Evolutionary conservation across 805 yeast genomes (phyloP).

Genomic region (Danielia oregonensis): DNA sequence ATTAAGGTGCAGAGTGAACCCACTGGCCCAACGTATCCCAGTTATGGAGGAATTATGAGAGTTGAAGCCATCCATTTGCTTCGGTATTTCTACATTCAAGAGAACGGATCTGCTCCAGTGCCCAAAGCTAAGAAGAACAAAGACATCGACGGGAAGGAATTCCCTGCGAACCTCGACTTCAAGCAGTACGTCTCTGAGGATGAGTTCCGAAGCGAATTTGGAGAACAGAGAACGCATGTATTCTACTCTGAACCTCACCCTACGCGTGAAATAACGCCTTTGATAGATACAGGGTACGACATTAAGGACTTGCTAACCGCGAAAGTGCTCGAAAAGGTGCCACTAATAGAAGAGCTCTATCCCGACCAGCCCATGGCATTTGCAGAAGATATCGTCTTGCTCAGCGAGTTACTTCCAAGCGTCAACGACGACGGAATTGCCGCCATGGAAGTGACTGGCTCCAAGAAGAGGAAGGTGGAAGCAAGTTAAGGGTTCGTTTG

Average conservation of each 20-base stretch:
- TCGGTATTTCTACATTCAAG: constrained; percentile 79
- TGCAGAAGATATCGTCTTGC: background rate
- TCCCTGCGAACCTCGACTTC: constrained; percentile 58
- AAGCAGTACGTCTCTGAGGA: constrained; percentile 45
- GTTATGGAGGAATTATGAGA: constrained; percentile 74
- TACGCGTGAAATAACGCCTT: constrained; percentile 11
- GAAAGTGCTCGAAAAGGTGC: constrained; percentile 3
- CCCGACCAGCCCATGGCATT: constrained; percentile 1
- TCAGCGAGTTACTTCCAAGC: background rate
- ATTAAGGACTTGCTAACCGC: constrained; percentile 4
- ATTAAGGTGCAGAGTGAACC: constrained; percentile 41
- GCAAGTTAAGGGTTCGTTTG: too few species aligned
- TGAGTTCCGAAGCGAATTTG: constrained; percentile 52
- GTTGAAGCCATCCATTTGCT: constrained; percentile 80
- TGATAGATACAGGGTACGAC: constrained; percentile 3
- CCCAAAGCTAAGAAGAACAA: constrained; percentile 73
- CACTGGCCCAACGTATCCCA: constrained; percentile 34
- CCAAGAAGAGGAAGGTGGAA: background rate
- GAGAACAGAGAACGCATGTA: constrained; percentile 25
- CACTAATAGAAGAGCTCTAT: constrained; percentile 5
- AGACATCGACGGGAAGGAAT: constrained; percentile 51
- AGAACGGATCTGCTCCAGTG: constrained; percentile 80
- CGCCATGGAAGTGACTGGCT: background rate
- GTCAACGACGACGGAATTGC: background rate
- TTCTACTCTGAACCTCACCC: constrained; percentile 7